Evolutionary conservation across 2,329 filamentous ascomycete species (phyloP), one percentile per base, ranked within the genome.

Genomic region (Colletotrichum liriopes): DNA sequence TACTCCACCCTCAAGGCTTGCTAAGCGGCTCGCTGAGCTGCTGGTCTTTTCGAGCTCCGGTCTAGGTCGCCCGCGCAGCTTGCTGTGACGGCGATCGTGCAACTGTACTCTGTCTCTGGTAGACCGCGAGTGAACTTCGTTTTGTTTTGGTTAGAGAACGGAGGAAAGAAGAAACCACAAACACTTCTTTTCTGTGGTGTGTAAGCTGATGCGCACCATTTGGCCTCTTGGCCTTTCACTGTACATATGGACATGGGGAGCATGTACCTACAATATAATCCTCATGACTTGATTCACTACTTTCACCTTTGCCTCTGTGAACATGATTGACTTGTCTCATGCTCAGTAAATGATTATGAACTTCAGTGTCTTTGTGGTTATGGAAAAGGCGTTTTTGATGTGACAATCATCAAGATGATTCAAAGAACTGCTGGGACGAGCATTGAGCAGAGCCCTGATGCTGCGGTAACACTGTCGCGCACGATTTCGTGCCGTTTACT

Each of bases 201-300:
- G 60, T 65, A 63, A 64, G 65, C 69, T 72, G 65, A 72, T 69
- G 65, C 65, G 39, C 65, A 65, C 29, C 60, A 61, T 59, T 47
- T 45, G 65, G 65, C 65, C 59, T 29, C 54, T 69, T 72, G 69
- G 65, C 39, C 54, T 47, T 72, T 72, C 65, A 35, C 9, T 72
- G 69, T 72, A 72, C 16, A 72, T 72, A 72, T 69, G 39, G 41
- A 69, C 69, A 65, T 72, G 59, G 54, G 52, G 65, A 64, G 14
- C 39, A 55, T 72, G 59, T 72, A 69, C 55, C 55, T 69, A 68
- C 23, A 72, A 68, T 72, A 72, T 59, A 72, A 69, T 60, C 59
- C 65, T 64, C 52, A 64, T 72, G 65, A 69, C 52, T 69, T 63
- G 37, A 39, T 18, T 47, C 29, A 20, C 9, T 18, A 16, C 2